Base-by-base conservation (phyloP, 1,284 basidiomycete genomes). In the Volvariella surrecta region DNA sequence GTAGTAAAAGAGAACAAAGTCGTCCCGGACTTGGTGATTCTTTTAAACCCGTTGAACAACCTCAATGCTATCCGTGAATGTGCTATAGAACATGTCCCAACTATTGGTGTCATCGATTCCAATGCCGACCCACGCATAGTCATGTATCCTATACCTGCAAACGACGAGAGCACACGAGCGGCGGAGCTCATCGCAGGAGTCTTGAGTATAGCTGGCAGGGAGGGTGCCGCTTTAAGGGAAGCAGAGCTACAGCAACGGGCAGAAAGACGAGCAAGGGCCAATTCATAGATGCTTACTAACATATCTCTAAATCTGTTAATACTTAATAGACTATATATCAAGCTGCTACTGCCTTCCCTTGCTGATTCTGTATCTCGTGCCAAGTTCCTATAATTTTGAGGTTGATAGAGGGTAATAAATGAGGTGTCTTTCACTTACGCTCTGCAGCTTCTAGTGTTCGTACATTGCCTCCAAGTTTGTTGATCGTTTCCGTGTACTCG, bases 91-190 rank as follows among this genome's bases (percentile, higher is more conserved):
- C 83, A 91, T 56, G 76, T 94, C 40, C 91, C 91, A 0, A 94
- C 91, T 0, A 77, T 94, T 50, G 91, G 82, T 20, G 83, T 99
- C 50, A 79, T 94, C 47, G 96, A 99, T 65, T 89, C 92, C 20
- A 92, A 99, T 60, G 89, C 85, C 32, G 96, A 99, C 64, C 96
- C 96, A 3, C 82, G 96, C 15, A 73, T 93, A 30, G 94, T 99
- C 47, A 98, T 97, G 73, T 99, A 98, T 64, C 87, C 96, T 28
- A 97, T 99, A 55, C 95, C 94, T 1, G 94, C 91, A 31, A 99
- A 99, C 63, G 95, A 98, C 67, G 95, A 98, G 65, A 90, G 83
- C 58, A 76, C 86, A 7, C 79, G 93, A 43, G 88, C 91, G 15
- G 87, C 90, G 37, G 94, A 98, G 58, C 70, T 99, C 28, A 77